A percentile compares a stretch with the other conserved stretches of the same genome.
Evolutionary conservation across 176 grass and related monocot genomes (phyloP).

Genomic region (Aegilops bicornis): DNA sequence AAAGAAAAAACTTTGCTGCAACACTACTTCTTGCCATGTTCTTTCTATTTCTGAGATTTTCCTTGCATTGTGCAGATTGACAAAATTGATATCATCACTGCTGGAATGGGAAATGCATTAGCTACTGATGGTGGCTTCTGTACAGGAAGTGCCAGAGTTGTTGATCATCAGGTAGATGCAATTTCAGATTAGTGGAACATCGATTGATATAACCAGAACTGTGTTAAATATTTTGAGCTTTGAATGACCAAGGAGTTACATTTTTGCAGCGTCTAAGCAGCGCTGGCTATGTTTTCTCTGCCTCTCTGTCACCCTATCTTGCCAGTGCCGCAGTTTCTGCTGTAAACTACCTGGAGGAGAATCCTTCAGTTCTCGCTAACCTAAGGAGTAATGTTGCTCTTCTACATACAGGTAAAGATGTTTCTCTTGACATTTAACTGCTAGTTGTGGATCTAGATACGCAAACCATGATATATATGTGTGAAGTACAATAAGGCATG

Average conservation of each 20-base stretch:
- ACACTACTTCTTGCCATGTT: too few species aligned
- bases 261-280: conserved; percentile 85
- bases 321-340: conserved; percentile 84
- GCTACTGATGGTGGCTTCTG: conserved; percentile 95
- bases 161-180: conserved; percentile 90
- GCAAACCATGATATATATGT: too few species aligned
- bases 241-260: conserved; percentile 10
- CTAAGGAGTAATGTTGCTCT: conserved; percentile 69
- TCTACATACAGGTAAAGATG: conserved; percentile 53
- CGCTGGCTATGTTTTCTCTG: conserved; percentile 90
- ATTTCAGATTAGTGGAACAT: conserved; percentile 17
- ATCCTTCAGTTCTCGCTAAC: conserved; percentile 63
- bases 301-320: conserved; percentile 92
- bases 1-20: too few species aligned
- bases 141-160: conserved; percentile 87
- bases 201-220: conserved; percentile 13
- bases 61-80: conserved; percentile 61
- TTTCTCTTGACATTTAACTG: neutral
- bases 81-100: conserved; percentile 96
- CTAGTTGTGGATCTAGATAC: too few species aligned
- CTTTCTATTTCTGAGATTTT: conserved; percentile 18
- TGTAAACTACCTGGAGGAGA: conserved; percentile 77
- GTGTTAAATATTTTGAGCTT: conserved; percentile 12
- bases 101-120: conserved; percentile 94
- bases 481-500: too few species aligned